Base-by-base conservation (phyloP, 495 filamentous ascomycete species). In the Hypoxylon lenormandii region DNA sequence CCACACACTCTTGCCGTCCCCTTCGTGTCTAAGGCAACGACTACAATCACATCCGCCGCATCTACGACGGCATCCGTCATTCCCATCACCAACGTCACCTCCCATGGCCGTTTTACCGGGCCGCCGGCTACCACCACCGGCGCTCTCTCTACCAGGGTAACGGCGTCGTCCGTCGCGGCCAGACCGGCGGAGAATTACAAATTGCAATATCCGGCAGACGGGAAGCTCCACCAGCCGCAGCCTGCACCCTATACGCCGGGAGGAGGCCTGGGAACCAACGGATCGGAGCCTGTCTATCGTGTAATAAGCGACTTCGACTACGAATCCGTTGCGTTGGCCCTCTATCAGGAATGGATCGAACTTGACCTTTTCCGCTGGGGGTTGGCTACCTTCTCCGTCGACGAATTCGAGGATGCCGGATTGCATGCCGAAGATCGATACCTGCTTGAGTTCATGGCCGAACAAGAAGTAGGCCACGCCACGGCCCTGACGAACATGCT, bases 341-440 rank as follows among this genome's bases (percentile, higher is more conserved):
- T 94, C 1, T 92, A 93, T 70, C 89, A 93, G 64, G 93, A 96
- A 79, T 96, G 85, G 82, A 93, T 95, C 65, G 93, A 97, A 76
- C 81, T 96, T 0, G 93, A 96, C 73, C 83, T 94, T 13, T 97
- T 96, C 86, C 89, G 92, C 72, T 86, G 92, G 74, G 92, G 89
- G 15, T 82, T 96, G 15, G 84, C 83, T 0, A 85, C 82, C 0
- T 96, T 94, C 80, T 86, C 85, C 0, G 86, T 80, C 0, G 80
- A 87, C 11, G 91, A 96, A 2, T 96, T 94, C 71, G 79, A 84
- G 16, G 84, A 79, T 0, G 89, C 86, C 43, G 91, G 91, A 2
- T 74, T 96, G 11, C 87, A 77, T 0, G 81, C 87, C 13, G 85
- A 91, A 56, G 91, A 94, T 69, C 84, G 90, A 26, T 86, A 80